Base-by-base conservation (phyloP, 768 basidiomycete genomes). In the Tylopilus subfusipes region DNA sequence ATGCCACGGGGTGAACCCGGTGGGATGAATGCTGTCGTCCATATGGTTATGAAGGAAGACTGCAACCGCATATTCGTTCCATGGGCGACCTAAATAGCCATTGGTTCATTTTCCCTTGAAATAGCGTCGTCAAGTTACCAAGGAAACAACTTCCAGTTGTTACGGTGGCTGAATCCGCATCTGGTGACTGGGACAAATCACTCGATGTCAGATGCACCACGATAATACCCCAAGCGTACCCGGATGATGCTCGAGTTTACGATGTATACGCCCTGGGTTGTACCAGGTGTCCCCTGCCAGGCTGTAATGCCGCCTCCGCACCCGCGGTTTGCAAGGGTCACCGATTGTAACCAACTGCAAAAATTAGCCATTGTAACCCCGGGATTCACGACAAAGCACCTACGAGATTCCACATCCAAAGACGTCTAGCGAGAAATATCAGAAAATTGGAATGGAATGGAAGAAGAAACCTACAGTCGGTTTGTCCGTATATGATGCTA, bases 301-400 rank as follows among this genome's bases (percentile, higher is more conserved):
- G 85, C 85, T 11, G 78, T 78, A 16, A 86, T 75, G 1, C 83
- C 84, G 3, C 85, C 86, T 0, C 84, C 85, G 52, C 82, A 85
- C 0, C 75, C 84, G 19, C 85, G 78, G 50, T 81, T 84, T 4
- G 85, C 84, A 2, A 88, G 71, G 19, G 76, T 77, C 14, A 78
- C 68, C 19, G 78, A 78, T 59, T 85, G 78, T 60, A 86, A 85
- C 80, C 79, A 85, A 3, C 83, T 83, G 2, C 27, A 42, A 44
- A 33, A 9, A 10, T 47, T 34, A 46, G 18, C 1, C 3, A 5
- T 27, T 9, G n/a, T 25, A 19, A 31, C 22, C 5, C 16, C 24
- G 25, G 9, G 30, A 33, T 2, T 21, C 19, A 44, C 8, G 5
- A 27, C 13, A 39, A 16, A 40, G 30, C 21, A 19, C 63, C 2